Evolutionary conservation across 192 early-diverging fungal species (phyloP), one percentile per base, ranked within the genome.

Genomic region (Spinellus fusiger): DNA sequence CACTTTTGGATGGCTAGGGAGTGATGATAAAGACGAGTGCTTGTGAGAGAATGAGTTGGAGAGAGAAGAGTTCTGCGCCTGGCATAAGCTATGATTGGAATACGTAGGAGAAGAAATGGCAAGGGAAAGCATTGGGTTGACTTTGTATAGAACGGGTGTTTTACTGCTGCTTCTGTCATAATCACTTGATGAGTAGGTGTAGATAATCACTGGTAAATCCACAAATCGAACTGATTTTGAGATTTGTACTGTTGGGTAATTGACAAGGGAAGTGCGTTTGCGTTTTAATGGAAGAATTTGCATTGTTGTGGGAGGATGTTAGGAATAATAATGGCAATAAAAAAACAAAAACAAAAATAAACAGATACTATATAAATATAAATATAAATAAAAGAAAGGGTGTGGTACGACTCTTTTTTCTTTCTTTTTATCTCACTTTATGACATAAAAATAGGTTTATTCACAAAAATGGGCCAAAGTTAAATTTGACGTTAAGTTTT

Each of bases 141-240:
- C 35, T 47, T 58, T 58, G 32, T 58, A 58, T 13, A 58, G 40
- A 31, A 58, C 32, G 47, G 56, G 56, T 18, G 40, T 27, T 20
- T 37, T 28, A 27, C 28, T 47, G 16, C 40, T 58, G 3, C 35
- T 44, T 28, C 56, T 37, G 47, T 58, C 56, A 58, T 58, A 58
- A 47, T 58, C 56, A 12, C 47, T 44, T n/a, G 56, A 26, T n/a
- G 56, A 58, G 29, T 58, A 58, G 1, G 56, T 58, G 15, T 47
- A 37, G 38, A 58, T 20, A 48, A 46, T 18, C 40, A 29, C 32
- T 7, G 23, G 29, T 58, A 47, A 23, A n/a, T 23, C 16, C 12
- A 44, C 22, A 28, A 58, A 58, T 40, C 27, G 38, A 20, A 58
- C 56, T 12, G 37, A 47, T 28, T 58, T 58, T 52, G 50, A 52